Evolutionary conservation across 176 grass and related monocot species (phyloP).

Genomic region (Ampelocalamus luodianensis): DNA sequence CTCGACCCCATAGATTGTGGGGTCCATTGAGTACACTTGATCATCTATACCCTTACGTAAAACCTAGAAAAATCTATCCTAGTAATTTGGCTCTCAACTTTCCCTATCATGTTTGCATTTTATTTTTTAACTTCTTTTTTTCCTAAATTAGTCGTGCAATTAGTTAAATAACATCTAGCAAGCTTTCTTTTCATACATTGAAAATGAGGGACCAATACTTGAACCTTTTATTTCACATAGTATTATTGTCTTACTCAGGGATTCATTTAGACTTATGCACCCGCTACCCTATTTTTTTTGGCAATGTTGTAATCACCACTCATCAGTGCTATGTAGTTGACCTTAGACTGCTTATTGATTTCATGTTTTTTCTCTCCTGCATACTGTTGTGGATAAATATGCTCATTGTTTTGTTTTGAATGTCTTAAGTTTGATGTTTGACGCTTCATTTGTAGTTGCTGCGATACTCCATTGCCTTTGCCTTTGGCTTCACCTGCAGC

Average conservation of each 20-base stretch:
- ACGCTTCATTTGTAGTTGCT: no score
- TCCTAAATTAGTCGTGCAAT: background rate
- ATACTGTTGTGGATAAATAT: no score
- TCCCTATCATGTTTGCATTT: no score
- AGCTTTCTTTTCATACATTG: conserved; percentile 8
- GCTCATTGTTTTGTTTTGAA: no score
- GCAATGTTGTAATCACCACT: background rate
- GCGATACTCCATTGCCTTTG: no score
- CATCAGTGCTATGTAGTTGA: no score
- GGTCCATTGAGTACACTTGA: conserved; percentile 73
- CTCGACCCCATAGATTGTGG: conserved; percentile 69
- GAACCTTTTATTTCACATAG: conserved; percentile 23
- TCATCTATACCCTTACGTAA: conserved; percentile 66
- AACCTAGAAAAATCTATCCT: conserved; percentile 58
- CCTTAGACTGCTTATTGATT: no score
- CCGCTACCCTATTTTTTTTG: background rate
- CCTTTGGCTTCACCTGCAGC: no score
- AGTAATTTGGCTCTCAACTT: conserved; percentile 9
- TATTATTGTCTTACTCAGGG: background rate
- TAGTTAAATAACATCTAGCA: conserved; percentile 24
- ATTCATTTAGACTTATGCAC: conserved; percentile 3
- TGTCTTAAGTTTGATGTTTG: no score
- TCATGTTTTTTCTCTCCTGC: no score
- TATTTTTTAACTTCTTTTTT: background rate
- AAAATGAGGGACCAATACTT: background rate